Percentiles rank a stretch among this genome's conserved stretches.
These are phyloP conservation scores for Fomitopsis betulina DNA, from an alignment of 1,284 basidiomycete species.

Conservation along the genomic window DNA sequence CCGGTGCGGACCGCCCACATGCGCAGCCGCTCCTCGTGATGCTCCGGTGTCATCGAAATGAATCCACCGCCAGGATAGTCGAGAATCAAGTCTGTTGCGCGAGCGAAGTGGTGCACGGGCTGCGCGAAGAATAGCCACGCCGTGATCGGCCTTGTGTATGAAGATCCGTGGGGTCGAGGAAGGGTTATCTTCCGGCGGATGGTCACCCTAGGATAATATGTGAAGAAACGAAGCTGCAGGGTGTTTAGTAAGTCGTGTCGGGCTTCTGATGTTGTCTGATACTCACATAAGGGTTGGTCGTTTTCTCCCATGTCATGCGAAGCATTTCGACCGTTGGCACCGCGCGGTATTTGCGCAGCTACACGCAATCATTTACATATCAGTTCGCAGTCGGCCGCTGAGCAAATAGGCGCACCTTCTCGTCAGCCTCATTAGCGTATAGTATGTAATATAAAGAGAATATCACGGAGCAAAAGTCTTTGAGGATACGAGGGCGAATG, in stretches of 20 bases:
- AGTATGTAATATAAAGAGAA: constrained; percentile 93
- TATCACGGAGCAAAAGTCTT: constrained; percentile 80
- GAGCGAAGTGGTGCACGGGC: constrained; percentile 60
- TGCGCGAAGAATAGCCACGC: constrained; percentile 84
- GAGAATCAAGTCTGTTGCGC: constrained; percentile 77
- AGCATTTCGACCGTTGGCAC: constrained; percentile 96
- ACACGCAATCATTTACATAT: constrained; percentile 3
- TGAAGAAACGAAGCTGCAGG: constrained; percentile 9
- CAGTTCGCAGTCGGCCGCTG: background rate
- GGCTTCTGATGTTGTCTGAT: background rate
- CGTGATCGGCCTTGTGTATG: constrained; percentile 78
- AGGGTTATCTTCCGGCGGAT: constrained; percentile 77
- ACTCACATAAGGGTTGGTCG: constrained; percentile 84
- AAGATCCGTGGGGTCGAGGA: constrained; percentile 73
- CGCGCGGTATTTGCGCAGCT: constrained; percentile 89
- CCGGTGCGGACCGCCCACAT: constrained; percentile 81
- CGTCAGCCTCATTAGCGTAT: constrained; percentile 90
- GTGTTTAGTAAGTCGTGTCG: background rate
- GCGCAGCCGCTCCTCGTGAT: constrained; percentile 93
- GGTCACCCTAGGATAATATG: constrained; percentile 34
- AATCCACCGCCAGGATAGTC: constrained; percentile 97
- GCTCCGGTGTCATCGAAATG: constrained; percentile 91
- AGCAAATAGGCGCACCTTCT: constrained; percentile 59
- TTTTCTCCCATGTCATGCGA: constrained; percentile 95
- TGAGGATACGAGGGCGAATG: constrained; percentile 89